Percentiles rank a stretch among this genome's conserved stretches.
phyloP scores from a whole-genome alignment of 176 grass and related monocot species.

The Ensete ventricosum region DNA sequence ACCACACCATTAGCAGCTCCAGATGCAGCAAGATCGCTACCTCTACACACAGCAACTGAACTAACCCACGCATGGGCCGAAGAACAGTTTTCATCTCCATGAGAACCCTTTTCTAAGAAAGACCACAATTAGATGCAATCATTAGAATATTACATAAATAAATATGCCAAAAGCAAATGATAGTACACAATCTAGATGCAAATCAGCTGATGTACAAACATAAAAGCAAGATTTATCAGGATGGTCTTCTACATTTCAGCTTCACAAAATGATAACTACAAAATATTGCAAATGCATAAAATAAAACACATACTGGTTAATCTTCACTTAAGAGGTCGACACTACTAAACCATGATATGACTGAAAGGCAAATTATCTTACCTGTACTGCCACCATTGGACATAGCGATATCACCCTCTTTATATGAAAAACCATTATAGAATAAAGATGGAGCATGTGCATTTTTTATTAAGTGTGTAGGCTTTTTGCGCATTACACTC shows the following conservation, averaged over 20 bases:
- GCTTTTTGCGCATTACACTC: conserved; percentile 72
- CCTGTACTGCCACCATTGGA: conserved; percentile 30
- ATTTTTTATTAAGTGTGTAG: conserved; percentile 70
- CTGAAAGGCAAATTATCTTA: neutral
- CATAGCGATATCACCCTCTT: conserved; percentile 17
- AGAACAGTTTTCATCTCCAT: conserved; percentile 26
- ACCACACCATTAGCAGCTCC: conserved; percentile 69
- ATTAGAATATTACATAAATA: neutral
- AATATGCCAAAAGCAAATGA: neutral
- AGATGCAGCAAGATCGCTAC: conserved; percentile 76
- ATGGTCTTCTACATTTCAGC: neutral
- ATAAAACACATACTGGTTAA: neutral
- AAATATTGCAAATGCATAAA: conserved; percentile 7
- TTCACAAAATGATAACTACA: conserved; percentile 7
- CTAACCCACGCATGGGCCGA: conserved; percentile 66
- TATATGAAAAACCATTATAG: conserved; percentile 9
- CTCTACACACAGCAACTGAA: conserved; percentile 60
- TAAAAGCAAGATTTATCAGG: neutral
- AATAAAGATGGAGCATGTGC: conserved; percentile 37
- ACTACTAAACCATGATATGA: neutral
- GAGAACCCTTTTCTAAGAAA: conserved; percentile 42
- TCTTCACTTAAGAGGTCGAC: neutral
- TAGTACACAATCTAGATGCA: too few species aligned
- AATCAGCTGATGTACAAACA: neutral
- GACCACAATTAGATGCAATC: conserved; percentile 1